These are phyloP conservation scores for Blastomyces percursus DNA, from an alignment of 2,329 filamentous ascomycete species.

Conservation along the genomic window DNA sequence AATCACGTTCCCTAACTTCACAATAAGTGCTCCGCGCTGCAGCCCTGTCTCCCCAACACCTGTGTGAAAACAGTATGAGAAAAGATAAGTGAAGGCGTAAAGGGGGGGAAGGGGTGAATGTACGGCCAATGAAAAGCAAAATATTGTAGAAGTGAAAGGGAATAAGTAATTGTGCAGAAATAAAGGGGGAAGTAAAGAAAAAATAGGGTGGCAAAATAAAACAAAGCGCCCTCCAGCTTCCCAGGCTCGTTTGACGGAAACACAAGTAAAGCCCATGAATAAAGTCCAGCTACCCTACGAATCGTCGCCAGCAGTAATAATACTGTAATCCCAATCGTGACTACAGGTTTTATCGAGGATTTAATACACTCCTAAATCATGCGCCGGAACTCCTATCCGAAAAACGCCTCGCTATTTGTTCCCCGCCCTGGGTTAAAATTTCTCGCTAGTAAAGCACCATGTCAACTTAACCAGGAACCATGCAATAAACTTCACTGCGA, in stretches of 20 bases:
- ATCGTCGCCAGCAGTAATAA: neutral
- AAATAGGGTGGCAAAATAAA: neutral
- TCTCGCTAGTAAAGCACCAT: conserved; percentile 33
- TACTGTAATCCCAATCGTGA: neutral
- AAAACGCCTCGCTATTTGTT: neutral
- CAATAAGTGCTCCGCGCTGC: neutral
- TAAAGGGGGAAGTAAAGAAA: neutral
- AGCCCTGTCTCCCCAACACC: neutral
- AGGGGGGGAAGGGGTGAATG: neutral
- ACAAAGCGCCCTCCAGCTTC: neutral
- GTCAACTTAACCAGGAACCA: conserved; percentile 33
- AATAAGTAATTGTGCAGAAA: neutral
- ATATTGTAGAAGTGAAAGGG: neutral
- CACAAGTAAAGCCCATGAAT: neutral
- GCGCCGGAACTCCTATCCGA: neutral
- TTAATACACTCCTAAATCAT: neutral
- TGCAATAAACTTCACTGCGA: conserved; percentile 30
- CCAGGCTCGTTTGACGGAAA: neutral
- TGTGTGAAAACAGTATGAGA: neutral
- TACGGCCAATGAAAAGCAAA: neutral
- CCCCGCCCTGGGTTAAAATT: conserved; percentile 23
- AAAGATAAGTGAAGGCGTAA: neutral
- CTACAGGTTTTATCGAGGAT: neutral
- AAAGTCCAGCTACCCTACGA: neutral
- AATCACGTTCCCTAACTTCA: neutral